Conservation (phyloP, 495 filamentous ascomycete genomes). For the Penicillium cosmopolitanum region DNA sequence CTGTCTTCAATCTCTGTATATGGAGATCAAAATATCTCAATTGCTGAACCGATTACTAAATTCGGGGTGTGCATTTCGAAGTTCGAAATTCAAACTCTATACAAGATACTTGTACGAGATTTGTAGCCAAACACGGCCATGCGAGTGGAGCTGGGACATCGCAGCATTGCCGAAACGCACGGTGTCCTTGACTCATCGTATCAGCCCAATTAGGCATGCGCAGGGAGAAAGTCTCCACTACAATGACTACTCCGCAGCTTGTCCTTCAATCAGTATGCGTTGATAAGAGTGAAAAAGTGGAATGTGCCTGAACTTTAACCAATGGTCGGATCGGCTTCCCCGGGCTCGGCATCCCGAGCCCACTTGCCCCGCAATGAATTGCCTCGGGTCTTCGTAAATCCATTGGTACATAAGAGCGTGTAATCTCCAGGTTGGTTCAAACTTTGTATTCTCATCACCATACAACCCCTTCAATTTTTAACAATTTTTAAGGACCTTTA, state of each 20-base stretch:
- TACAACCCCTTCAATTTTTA: not conserved
- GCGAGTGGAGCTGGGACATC: not conserved
- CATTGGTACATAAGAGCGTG: constrained; percentile 14
- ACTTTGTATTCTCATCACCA: not conserved
- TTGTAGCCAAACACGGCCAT: too few relatives aligned
- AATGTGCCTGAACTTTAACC: constrained; percentile 10
- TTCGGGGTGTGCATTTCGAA: too few relatives aligned
- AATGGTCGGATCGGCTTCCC: constrained; percentile 36
- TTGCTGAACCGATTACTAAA: too few relatives aligned
- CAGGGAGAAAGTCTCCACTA: constrained; percentile 6
- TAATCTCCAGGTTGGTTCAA: constrained; percentile 1
- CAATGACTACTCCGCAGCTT: not conserved
- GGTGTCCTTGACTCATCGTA: not conserved
- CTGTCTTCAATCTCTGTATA: too few relatives aligned
- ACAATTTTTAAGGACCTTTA: too few relatives aligned
- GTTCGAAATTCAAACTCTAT: too few relatives aligned
- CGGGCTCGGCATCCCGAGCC: constrained; percentile 37
- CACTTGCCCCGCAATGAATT: constrained; percentile 26
- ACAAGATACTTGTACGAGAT: too few relatives aligned
- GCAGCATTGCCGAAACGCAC: constrained; percentile 11
- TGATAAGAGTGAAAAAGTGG: constrained; percentile 4
- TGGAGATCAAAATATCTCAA: too few relatives aligned
- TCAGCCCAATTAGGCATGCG: constrained; percentile 11
- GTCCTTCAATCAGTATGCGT: constrained; percentile 9
- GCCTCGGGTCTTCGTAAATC: constrained; percentile 21